Base-by-base conservation (phyloP, 2,329 filamentous ascomycete genomes). In the Aspergillus terreus region DNA sequence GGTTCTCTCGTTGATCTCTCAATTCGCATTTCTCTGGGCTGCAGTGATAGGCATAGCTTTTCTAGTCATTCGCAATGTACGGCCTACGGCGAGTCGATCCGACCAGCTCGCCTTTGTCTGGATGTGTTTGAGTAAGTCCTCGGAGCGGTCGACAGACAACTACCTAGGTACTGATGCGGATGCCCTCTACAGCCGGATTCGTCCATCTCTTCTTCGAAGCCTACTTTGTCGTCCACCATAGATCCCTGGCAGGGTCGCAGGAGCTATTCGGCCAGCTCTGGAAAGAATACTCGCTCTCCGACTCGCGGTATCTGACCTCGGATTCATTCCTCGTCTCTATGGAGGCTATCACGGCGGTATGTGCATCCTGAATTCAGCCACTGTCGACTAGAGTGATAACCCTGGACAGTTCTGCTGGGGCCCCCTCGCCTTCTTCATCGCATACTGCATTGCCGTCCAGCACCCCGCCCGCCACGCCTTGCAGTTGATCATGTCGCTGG, bases 221-320 rank as follows among this genome's bases (percentile, higher is more conserved):
- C 38, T 91, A 90, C 70, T 91, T 87, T 65, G 76, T 88, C 45
- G 68, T 79, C 53, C 81, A 89, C 63, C 83, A 86, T 60, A 66
- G 71, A 11, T 70, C 70, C 19, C 74, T 92, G 57, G 79, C 83
- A 1, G 73, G 78, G n/a, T 80, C 80, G 53, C 83, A 87, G 61
- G 81, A 81, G 17, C 71, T 92, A 4, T 86, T 90, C 52, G 88
- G 85, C 2, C 88, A 95, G 73, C 78, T 95, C 32, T 95, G 90
- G 90, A 95, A 95, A 67, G 90, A 95, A 70, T 95, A 95, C 66
- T 79, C 87, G 1, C 79, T 90, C 27, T 90, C 88, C 2, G 90
- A 95, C 72, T 92, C 89, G 47, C 81, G 90, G 30, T 95, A 95
- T 63, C 73, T 95, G 55, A 89, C 85, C 1, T 82, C 84, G 15